Evolutionary conservation across 2,329 filamentous ascomycete genomes (phyloP), one percentile per base, ranked within the genome.

Genomic region (Alternaria conjuncta): DNA sequence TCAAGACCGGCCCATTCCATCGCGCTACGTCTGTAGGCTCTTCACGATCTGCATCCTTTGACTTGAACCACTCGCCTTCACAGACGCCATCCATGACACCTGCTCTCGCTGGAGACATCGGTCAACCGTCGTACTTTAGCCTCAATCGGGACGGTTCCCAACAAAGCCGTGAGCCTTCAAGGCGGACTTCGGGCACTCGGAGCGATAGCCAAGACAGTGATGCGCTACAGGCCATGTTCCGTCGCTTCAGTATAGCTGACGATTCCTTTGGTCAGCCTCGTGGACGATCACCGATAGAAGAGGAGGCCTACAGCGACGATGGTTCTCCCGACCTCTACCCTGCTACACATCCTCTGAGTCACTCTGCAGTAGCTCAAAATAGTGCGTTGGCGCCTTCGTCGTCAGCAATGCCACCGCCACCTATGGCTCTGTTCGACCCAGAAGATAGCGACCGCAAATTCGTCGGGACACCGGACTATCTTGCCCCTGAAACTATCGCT

Each of bases 201-300:
- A 97, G 95, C 79, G 96, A 99, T 70, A 98, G 94, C 73, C 93
- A 92, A 36, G 93, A 94, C 13, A 97, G 94, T 74, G 96, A 98
- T 67, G 90, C 89, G 10, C 82, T 99, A 64, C 89, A 91, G 62
- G 87, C 91, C 45, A 94, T 97, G 88, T 90, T 98, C 73, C 88
- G 89, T 47, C 90, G 88, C 60, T 92, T 97, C 69, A 66, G 84
- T 6, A 75, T 82, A 45, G 68, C 81, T 61, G 74, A 82, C 63
- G 86, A 89, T 45, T 80, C 80, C 20, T 66, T 80, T 78, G 46
- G 78, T 75, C 55, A 69, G 74, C 74, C 61, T 79, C 81, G 59
- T 80, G 79, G 46, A 53, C 86, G 86, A 62, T 89, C 89, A 7
- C 87, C 90, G 0, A 87, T 89, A 23, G 93, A 96, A 60, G 94